Base-by-base conservation (phyloP, 2,329 filamentous ascomycete species). In the Xylaria multiplex region DNA sequence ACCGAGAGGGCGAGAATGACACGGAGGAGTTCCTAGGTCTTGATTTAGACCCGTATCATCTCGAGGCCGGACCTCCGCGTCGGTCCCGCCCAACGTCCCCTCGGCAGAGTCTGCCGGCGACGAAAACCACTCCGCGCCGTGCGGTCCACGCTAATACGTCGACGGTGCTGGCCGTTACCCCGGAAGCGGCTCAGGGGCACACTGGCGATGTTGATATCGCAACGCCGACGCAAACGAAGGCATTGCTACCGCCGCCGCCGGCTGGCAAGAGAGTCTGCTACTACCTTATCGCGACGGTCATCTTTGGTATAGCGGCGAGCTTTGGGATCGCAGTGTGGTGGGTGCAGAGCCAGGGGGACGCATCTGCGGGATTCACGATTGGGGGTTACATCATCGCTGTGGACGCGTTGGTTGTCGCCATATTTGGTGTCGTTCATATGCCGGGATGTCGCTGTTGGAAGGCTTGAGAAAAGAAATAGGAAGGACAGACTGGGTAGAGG, bases 351-450 rank as follows among this genome's bases (percentile, higher is more conserved):
- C 61, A 32, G 14, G 40, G 46, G 8, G 61, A 67, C 22, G 56
- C 52, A 1, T 61, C 65, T 7, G 61, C 56, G 30, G 65, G 61
- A 5, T 67, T 67, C 57, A 67, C 65, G 19, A 56, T 64, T 1
- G 65, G 61, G 1, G 46, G 61, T 5, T 67, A 67, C 19, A n/a
- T 67, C n/a, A 52, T 67, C 32, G 61, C 65, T 9, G 61, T 67
- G 7, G 57, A 57, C 30, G 65, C 61, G 9, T 62, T 67, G 6
- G 13, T 58, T n/a, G 55, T 58, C 0, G 65, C 61, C n/a, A 49
- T 60, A 19, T 52, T 45, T 3, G 32, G 60, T 14, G 13, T 58
- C 2, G 50, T 67, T 13, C 65, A 67, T 61, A 42, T 22, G 22
- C 61, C 61, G 16, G 52, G 40, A 3, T 67, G 65, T 49, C 65